A percentile compares a stretch with the other conserved stretches of the same genome.
These are phyloP conservation scores for Blyttiomyces sp. DNA, from an alignment of 371 early-diverging fungal genomes.

Conservation along the genomic window DNA sequence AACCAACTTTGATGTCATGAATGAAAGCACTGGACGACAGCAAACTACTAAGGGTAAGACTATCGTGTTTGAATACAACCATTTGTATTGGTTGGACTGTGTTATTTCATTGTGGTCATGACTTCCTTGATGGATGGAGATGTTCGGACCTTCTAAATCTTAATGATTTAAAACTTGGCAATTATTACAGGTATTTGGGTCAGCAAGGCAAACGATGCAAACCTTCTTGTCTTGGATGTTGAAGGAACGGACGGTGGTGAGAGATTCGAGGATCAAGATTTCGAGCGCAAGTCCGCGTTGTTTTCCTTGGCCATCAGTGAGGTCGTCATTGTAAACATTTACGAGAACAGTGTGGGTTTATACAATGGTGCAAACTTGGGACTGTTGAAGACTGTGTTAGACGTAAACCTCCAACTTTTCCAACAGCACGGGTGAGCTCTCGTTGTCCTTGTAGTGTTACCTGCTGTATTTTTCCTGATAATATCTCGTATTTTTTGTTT, in stretches of 20 bases:
- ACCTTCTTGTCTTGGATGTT: constrained; percentile 93
- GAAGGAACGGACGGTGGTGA: constrained; percentile 99
- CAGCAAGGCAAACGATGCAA: constrained; percentile 70
- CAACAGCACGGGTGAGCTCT: constrained; percentile 59
- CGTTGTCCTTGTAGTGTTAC: no score
- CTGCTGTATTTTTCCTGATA: background rate
- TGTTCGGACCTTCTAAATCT: no score
- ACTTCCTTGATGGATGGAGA: background rate
- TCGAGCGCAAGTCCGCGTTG: constrained; percentile 95
- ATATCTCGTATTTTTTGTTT: background rate
- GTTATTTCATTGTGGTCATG: no score
- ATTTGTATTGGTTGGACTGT: no score
- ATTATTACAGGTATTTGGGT: constrained; percentile 82
- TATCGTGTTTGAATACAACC: background rate
- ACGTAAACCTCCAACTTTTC: constrained; percentile 95
- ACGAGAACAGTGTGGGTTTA: constrained; percentile 96
- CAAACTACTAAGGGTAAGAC: constrained; percentile 90
- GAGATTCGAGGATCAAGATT: constrained; percentile 95
- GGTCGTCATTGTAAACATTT: constrained; percentile 94
- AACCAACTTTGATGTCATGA: constrained; percentile 92
- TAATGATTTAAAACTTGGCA: background rate
- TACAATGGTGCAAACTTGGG: constrained; percentile 99
- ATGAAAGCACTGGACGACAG: constrained; percentile 75
- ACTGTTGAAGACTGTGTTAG: constrained; percentile 95
- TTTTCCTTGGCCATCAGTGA: constrained; percentile 95